Conservation (phyloP, 768 basidiomycete genomes). For the Collybia mongolica region DNA sequence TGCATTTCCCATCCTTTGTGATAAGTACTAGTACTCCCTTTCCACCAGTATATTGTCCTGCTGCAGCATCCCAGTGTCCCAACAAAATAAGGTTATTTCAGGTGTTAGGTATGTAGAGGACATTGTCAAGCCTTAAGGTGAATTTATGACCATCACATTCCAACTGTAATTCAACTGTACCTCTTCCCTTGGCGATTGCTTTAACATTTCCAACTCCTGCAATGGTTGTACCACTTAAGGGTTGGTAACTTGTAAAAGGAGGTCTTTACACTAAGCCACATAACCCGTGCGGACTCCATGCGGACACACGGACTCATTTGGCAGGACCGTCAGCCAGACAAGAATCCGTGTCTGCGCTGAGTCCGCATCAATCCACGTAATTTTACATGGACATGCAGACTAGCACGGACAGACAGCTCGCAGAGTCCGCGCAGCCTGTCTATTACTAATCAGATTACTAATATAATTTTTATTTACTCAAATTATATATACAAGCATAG, state of each 20-base stretch:
- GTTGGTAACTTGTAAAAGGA: neutral
- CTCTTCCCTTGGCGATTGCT: neutral
- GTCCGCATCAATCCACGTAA: no score
- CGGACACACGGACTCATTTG: no score
- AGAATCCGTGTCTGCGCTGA: no score
- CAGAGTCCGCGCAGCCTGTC: no score
- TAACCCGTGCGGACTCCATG: no score
- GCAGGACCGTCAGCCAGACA: no score
- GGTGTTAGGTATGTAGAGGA: neutral
- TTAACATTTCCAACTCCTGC: conserved; percentile 1
- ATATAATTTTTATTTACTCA: no score
- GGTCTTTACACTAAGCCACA: no score
- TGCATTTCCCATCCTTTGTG: conserved; percentile 1
- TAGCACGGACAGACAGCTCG: no score
- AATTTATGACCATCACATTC: neutral
- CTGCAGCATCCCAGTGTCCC: conserved; percentile 3
- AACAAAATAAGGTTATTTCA: conserved; percentile 5
- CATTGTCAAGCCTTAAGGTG: neutral
- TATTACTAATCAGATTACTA: no score
- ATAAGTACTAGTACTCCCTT: neutral
- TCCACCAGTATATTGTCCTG: neutral
- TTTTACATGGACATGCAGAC: no score
- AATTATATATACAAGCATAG: no score
- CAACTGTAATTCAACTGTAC: neutral
- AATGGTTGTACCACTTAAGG: neutral